These are phyloP conservation scores for Dipodascus geniculatus DNA, from an alignment of 805 yeast species.

Conservation along the genomic window DNA sequence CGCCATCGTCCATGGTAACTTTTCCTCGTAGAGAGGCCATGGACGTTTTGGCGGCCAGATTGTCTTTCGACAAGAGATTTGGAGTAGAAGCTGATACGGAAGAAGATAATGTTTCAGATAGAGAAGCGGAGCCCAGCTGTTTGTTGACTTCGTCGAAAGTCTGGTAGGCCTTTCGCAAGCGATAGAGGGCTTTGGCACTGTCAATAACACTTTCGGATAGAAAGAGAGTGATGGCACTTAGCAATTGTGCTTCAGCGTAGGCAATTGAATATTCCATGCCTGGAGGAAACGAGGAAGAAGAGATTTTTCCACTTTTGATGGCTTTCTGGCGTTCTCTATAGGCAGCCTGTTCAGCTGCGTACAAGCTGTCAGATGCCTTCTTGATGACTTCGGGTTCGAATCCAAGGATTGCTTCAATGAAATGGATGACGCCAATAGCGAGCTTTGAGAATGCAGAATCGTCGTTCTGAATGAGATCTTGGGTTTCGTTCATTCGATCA, in stretches of 20 bases:
- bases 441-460: conserved; percentile 26
- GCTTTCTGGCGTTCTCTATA: conserved; percentile 50
- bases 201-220: conserved; percentile 81
- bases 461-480: conserved; percentile 33
- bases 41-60: neutral
- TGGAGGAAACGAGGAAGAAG: conserved; percentile 64
- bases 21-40: neutral
- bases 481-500: conserved; percentile 66
- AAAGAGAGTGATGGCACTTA: conserved; percentile 80
- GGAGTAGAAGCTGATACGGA: neutral
- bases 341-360: conserved; percentile 60
- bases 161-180: conserved; percentile 80
- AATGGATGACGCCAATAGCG: conserved; percentile 80
- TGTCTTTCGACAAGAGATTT: neutral
- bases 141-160: conserved; percentile 67
- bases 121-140: conserved; percentile 18
- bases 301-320: conserved; percentile 42
- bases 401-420: conserved; percentile 86
- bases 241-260: conserved; percentile 72
- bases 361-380: conserved; percentile 58
- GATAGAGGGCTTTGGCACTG: conserved; percentile 79
- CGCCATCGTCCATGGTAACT: neutral
- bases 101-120: neutral
- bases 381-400: conserved; percentile 84
- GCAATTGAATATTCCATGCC: conserved; percentile 93